Evolutionary conservation across 1,139 yeast species (phyloP).

Genomic region (Zygosaccharomyces pseudobailii): DNA sequence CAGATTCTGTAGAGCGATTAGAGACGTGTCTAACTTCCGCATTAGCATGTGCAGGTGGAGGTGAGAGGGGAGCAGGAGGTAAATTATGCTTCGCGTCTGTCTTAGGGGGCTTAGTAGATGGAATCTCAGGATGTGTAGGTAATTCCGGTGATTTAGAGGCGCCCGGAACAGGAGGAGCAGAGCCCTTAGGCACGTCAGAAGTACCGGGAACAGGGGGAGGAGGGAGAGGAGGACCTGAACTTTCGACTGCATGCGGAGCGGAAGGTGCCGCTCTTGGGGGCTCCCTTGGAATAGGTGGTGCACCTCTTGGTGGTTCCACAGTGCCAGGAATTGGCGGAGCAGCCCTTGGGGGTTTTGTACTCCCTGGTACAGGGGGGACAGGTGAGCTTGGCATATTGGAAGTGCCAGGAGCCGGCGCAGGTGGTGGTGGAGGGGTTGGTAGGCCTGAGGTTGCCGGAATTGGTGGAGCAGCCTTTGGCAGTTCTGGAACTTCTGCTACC

Average conservation of each 20-base stretch:
- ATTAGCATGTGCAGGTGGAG: not conserved
- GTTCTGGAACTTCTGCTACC: not conserved
- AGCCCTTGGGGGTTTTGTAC: not conserved
- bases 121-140: constrained; percentile 15
- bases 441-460: not conserved
- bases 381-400: not conserved
- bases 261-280: not conserved
- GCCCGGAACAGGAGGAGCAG: constrained; percentile 16
- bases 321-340: not conserved
- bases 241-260: not conserved
- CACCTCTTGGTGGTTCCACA: not conserved
- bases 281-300: not conserved
- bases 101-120: not conserved
- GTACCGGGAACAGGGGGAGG: constrained; percentile 1
- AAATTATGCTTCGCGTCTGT: not conserved
- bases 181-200: not conserved
- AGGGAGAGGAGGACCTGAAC: not conserved
- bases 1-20: not conserved
- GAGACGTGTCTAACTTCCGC: not conserved
- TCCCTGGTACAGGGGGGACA: not conserved
- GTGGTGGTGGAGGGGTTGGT: not conserved
- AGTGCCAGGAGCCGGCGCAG: not conserved
- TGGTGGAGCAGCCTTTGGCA: not conserved
- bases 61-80: not conserved
- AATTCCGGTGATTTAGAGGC: constrained; percentile 5